Evolutionary conservation across 805 yeast species (phyloP).

Genomic region (Candida hispaniensis): DNA sequence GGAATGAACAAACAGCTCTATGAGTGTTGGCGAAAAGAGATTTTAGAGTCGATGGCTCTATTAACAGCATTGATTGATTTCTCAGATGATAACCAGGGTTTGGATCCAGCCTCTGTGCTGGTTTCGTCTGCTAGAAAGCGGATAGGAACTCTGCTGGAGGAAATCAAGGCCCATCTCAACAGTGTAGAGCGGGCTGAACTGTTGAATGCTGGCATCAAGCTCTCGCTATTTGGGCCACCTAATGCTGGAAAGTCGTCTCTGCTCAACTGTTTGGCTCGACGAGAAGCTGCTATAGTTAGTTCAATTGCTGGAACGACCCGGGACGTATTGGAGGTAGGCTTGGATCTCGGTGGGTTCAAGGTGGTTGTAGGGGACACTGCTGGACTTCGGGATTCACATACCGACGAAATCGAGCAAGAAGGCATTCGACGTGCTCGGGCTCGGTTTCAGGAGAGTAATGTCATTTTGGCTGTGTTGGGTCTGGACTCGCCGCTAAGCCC

Average conservation of each 20-base stretch:
- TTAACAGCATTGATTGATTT: conserved; percentile 87
- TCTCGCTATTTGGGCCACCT: conserved; percentile 80
- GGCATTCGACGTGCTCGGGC: conserved; percentile 72
- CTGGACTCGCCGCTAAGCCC: conserved; percentile 19
- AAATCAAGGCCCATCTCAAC: conserved; percentile 35
- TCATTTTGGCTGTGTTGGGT: conserved; percentile 58
- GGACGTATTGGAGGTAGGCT: conserved; percentile 69
- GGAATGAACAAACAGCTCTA: conserved; percentile 54
- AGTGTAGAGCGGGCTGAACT: conserved; percentile 34
- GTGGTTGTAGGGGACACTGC: conserved; percentile 87
- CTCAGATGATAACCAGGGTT: conserved; percentile 85
- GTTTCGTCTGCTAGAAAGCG: conserved; percentile 40
- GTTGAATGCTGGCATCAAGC: conserved; percentile 57
- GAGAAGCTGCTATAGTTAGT: conserved; percentile 86
- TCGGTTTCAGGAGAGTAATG: conserved; percentile 50
- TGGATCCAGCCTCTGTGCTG: conserved; percentile 43
- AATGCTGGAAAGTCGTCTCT: conserved; percentile 94
- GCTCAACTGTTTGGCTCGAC: conserved; percentile 60
- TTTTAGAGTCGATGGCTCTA: conserved; percentile 59
- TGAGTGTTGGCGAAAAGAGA: conserved; percentile 51
- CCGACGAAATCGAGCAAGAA: conserved; percentile 46
- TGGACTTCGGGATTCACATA: conserved; percentile 46
- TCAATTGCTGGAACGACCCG: conserved; percentile 89
- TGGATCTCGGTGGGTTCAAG: conserved; percentile 77
- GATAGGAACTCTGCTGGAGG: conserved; percentile 34